phyloP scores from a whole-genome alignment of 352 stramenopile genomes.

The Thalassiosira hispida region DNA sequence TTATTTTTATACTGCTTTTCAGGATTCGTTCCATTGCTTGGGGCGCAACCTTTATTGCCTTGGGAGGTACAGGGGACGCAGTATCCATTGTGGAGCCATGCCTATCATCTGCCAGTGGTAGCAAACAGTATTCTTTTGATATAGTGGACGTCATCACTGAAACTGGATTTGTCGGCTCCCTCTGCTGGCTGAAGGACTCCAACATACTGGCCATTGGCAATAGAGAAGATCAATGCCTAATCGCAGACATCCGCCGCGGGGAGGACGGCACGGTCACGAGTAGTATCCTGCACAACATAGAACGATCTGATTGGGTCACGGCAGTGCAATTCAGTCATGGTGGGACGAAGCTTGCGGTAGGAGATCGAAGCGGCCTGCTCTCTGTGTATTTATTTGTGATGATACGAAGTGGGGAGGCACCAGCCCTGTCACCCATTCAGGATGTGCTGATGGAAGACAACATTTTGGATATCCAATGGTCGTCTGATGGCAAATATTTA shows the following conservation, averaged over 20 bases:
- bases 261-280: constrained; percentile 39
- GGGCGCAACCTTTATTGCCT: constrained; percentile 69
- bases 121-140: constrained; percentile 41
- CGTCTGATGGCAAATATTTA: constrained; percentile 61
- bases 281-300: constrained; percentile 59
- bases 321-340: constrained; percentile 61
- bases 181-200: constrained; percentile 60
- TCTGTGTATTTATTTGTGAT: constrained; percentile 60
- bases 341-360: constrained; percentile 62
- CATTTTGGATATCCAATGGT: constrained; percentile 74
- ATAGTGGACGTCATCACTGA: constrained; percentile 64
- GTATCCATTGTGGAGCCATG: constrained; percentile 71
- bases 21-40: constrained; percentile 70
- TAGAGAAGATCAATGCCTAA: constrained; percentile 59
- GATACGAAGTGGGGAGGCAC: constrained; percentile 20
- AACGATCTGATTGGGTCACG: constrained; percentile 68
- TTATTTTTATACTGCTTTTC: too few species aligned
- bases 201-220: constrained; percentile 70
- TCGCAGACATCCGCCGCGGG: constrained; percentile 56
- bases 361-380: constrained; percentile 60
- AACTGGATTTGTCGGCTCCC: constrained; percentile 68
- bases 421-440: constrained; percentile 47
- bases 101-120: constrained; percentile 8
- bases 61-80: constrained; percentile 68
- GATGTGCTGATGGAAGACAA: constrained; percentile 67